Base-by-base conservation (phyloP, 257 asterid species). In the Solanum lycopersicoides region DNA sequence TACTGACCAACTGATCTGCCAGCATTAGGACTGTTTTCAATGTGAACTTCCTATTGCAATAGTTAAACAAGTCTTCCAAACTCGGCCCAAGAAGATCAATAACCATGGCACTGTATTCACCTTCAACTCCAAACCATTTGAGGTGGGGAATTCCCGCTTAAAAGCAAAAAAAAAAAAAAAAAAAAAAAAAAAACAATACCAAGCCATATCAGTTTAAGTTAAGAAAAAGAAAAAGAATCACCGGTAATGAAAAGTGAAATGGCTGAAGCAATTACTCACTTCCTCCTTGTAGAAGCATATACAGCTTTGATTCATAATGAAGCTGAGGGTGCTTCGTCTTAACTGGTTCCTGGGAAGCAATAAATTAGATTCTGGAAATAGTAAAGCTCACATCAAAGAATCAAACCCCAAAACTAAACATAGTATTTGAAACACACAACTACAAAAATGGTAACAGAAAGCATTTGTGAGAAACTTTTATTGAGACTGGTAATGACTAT, bases 271-370 rank as follows among this genome's bases (percentile, higher is more conserved):
- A 56, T 86, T 42, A 89, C 98, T 94, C 92, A 95, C 98, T 94
- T 94, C 98, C 98, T 86, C 98, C 98, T 86, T 95, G 98, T 87
- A 96, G 97, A 89, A 95, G 96, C 96, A 92, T 90, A 88, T 96
- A 96, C 89, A 96, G 85, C 92, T 94, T 96, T 32, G 98, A 96
- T 86, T 96, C 98, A 89, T 96, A 96, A 88, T 95, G 96, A 84
- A 95, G 98, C 91, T 95, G 98, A 50, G 98, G 98, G 83, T 95
- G 98, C 91, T 95, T 94, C 39, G 98, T 93, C 90, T 96, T 95
- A 53, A 92, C 93, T 88, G 97, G 86, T 90, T 96, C 98, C 98
- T 96, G 94, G 83, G 39, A 85, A 85, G 65, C 63, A 83, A 85
- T 25, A 60, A 66, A 44, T 63, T 84, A 84, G 80, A 84, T 84